These are phyloP conservation scores for Ilex paraguariensis DNA, from an alignment of 305 asterid genomes.

Conservation along the genomic window DNA sequence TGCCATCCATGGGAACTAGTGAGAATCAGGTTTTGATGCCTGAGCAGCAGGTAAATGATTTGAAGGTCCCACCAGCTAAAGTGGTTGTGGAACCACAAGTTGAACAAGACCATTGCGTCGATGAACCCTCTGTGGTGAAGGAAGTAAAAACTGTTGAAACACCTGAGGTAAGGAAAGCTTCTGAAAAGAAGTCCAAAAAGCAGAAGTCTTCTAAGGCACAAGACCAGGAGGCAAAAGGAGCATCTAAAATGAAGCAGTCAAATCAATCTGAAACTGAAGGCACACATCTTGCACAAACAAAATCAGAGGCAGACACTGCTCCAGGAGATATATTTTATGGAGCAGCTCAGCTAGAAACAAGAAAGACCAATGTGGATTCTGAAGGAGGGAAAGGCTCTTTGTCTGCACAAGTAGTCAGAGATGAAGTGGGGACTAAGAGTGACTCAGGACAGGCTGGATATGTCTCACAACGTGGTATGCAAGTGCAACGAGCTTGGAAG, in stretches of 20 bases:
- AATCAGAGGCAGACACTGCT: constrained; percentile 21
- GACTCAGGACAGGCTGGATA: constrained; percentile 29
- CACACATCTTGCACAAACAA: constrained; percentile 21
- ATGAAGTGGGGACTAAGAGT: constrained; percentile 20
- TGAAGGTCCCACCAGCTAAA: constrained; percentile 20
- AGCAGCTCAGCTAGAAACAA: constrained; percentile 28
- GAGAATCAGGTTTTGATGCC: not conserved
- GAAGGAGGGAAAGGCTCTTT: constrained; percentile 13
- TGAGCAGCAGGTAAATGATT: constrained; percentile 22
- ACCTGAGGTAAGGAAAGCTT: constrained; percentile 41
- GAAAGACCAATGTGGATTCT: constrained; percentile 19
- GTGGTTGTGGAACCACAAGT: constrained; percentile 21
- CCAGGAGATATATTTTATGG: constrained; percentile 22
- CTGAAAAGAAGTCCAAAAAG: constrained; percentile 78
- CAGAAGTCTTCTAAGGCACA: constrained; percentile 57
- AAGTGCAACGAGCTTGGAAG: constrained; percentile 67
- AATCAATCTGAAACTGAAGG: constrained; percentile 35
- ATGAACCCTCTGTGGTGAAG: constrained; percentile 28
- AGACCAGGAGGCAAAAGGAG: constrained; percentile 32
- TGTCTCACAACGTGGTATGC: constrained; percentile 26
- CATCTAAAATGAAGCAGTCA: constrained; percentile 33
- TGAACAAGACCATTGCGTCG: constrained; percentile 25
- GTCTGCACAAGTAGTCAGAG: constrained; percentile 11
- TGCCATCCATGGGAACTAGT: not conserved
- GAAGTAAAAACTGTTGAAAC: constrained; percentile 43